A percentile compares a stretch with the other conserved stretches of the same genome.
phyloP scores from a whole-genome alignment of 75 land plant genomes.

The Cryptomeria japonica region DNA sequence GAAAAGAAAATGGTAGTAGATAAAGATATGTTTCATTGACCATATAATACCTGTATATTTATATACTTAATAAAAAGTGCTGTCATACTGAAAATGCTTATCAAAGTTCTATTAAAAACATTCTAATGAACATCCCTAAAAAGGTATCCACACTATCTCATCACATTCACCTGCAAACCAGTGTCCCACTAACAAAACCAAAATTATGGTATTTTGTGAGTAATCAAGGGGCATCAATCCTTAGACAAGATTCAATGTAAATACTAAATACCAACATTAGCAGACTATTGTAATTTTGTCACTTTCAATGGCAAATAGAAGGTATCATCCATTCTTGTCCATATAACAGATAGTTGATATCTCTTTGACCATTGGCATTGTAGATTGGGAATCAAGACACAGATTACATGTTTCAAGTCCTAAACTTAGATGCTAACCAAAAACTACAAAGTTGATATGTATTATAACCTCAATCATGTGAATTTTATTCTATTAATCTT shows the following conservation, averaged over 20 bases:
- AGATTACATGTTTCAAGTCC: not conserved
- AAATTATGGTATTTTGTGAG: not conserved
- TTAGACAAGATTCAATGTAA: not conserved
- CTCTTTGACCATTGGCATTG: not conserved
- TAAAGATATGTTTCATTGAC: not conserved
- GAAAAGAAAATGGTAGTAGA: not conserved
- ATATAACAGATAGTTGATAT: not conserved
- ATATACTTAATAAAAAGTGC: not conserved
- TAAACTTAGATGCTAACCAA: not conserved
- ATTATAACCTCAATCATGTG: not conserved
- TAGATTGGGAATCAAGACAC: not conserved
- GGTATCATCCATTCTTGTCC: not conserved
- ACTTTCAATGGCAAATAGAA: not conserved
- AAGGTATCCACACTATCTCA: not conserved
- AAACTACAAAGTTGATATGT: not conserved
- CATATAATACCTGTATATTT: not conserved
- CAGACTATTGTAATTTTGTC: not conserved
- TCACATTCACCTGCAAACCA: not conserved
- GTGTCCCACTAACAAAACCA: not conserved
- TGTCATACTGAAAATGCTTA: not conserved
- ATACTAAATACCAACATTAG: not conserved
- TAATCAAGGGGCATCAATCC: not conserved
- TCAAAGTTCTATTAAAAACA: not conserved
- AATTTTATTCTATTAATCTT: too few species aligned
- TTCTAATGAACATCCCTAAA: not conserved